Conservation (phyloP, 2,329 filamentous ascomycete genomes). For the Sporothrix schenckii region DNA sequence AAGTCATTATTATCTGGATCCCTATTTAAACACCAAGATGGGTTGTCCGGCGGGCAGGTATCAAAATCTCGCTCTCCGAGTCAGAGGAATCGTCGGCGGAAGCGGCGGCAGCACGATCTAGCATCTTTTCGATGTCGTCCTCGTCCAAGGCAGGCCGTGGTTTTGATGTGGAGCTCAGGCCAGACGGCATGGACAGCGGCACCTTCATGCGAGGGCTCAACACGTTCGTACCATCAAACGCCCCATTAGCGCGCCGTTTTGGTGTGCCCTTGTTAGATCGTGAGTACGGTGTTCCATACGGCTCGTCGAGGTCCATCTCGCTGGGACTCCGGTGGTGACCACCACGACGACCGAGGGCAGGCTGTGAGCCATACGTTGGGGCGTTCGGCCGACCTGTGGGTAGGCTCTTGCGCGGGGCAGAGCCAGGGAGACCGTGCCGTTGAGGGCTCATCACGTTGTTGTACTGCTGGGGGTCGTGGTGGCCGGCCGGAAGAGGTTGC, state of each 20-base stretch:
- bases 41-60: constrained; percentile 44
- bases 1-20: not conserved
- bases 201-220: constrained; percentile 44
- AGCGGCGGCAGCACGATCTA: constrained; percentile 54
- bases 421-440: constrained; percentile 51
- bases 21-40: constrained; percentile 25
- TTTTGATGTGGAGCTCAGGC: constrained; percentile 48
- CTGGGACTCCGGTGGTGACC: constrained; percentile 42
- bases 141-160: constrained; percentile 52
- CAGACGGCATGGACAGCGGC: constrained; percentile 54
- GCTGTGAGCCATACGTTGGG: constrained; percentile 33
- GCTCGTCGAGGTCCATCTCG: constrained; percentile 54
- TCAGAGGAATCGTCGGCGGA: constrained; percentile 58
- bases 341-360: constrained; percentile 37
- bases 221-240: constrained; percentile 38
- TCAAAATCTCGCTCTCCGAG: constrained; percentile 60
- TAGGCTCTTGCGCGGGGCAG: constrained; percentile 55
- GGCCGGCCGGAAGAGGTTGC: constrained; percentile 45
- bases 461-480: constrained; percentile 31
- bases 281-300: constrained; percentile 43
- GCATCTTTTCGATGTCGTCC: constrained; percentile 62
- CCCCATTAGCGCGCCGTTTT: constrained; percentile 50
- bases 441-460: constrained; percentile 39
- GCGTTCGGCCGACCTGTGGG: constrained; percentile 50
- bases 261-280: constrained; percentile 45